Percentiles rank a stretch among this genome's conserved stretches.
Evolutionary conservation across 805 yeast genomes (phyloP).

Genomic region (Zygosaccharomyces rouxii): DNA sequence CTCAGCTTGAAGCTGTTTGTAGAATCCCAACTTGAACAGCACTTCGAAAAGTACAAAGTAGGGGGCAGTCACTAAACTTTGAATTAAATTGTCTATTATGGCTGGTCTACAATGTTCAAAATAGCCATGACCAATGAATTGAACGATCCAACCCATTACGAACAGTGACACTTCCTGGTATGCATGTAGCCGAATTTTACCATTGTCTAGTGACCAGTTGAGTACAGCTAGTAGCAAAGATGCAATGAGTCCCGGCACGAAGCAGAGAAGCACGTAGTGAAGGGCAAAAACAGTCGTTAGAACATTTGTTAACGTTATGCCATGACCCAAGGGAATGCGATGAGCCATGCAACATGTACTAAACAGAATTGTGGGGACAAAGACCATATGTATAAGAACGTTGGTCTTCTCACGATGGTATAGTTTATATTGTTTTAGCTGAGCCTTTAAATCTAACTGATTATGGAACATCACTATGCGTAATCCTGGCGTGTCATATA

Average conservation of each 20-base stretch:
- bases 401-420: conserved; percentile 54
- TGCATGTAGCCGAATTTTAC: conserved; percentile 14
- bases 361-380: conserved; percentile 73
- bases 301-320: conserved; percentile 45
- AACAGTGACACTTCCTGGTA: conserved; percentile 39
- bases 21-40: conserved; percentile 62
- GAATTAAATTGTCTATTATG: conserved; percentile 70
- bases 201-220: conserved; percentile 21
- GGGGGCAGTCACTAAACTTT: conserved; percentile 88
- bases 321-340: conserved; percentile 15
- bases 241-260: conserved; percentile 44
- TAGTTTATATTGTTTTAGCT: conserved; percentile 57
- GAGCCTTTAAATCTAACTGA: conserved; percentile 27
- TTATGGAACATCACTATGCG: not conserved
- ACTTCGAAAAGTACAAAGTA: conserved; percentile 80
- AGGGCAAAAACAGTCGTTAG: conserved; percentile 45
- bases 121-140: conserved; percentile 82
- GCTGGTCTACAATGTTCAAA: conserved; percentile 87
- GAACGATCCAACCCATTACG: conserved; percentile 66
- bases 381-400: conserved; percentile 69
- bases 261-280: conserved; percentile 59
- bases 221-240: conserved; percentile 39
- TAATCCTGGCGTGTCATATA: too few relatives aligned
- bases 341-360: conserved; percentile 37
- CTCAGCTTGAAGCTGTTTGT: conserved; percentile 43